Evolutionary conservation across 176 grass and related monocot genomes (phyloP).

Genomic region (Lolium multiflorum): DNA sequence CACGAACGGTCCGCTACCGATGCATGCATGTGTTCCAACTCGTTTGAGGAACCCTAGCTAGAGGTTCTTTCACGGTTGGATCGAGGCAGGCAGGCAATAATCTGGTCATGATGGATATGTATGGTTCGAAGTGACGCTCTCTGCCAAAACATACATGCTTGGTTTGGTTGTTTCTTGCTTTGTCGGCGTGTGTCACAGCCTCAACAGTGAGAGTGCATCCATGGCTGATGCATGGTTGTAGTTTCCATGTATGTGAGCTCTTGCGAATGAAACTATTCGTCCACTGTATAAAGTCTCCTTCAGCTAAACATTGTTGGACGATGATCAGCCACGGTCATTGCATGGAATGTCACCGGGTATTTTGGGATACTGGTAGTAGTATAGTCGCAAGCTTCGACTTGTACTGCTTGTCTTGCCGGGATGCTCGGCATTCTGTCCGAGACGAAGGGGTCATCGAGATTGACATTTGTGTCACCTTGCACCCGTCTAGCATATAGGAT

Average conservation of each 20-base stretch:
- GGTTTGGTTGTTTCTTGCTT: background rate
- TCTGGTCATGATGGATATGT: constrained; percentile 33
- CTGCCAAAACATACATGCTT: background rate
- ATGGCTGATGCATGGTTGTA: background rate
- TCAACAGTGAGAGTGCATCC: background rate
- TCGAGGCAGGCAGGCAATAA: constrained; percentile 9
- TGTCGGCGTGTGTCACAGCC: background rate
- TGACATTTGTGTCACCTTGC: constrained; percentile 20
- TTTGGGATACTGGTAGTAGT: background rate
- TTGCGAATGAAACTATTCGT: background rate
- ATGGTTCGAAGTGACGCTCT: constrained; percentile 7
- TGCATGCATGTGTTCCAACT: background rate
- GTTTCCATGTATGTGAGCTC: background rate
- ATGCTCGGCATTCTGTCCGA: constrained; percentile 39
- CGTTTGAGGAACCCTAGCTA: no score
- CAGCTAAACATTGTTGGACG: background rate
- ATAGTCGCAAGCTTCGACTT: constrained; percentile 31
- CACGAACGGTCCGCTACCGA: background rate
- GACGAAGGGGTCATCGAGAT: constrained; percentile 13
- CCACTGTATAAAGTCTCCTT: background rate
- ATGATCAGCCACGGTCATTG: background rate
- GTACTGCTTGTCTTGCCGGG: constrained; percentile 43
- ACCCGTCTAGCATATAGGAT: background rate
- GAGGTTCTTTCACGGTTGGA: background rate
- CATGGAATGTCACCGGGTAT: background rate